A percentile compares a stretch with the other conserved stretches of the same genome.
phyloP scores from a whole-genome alignment of 345 rosid species.

The Aquilaria yunnanensis region DNA sequence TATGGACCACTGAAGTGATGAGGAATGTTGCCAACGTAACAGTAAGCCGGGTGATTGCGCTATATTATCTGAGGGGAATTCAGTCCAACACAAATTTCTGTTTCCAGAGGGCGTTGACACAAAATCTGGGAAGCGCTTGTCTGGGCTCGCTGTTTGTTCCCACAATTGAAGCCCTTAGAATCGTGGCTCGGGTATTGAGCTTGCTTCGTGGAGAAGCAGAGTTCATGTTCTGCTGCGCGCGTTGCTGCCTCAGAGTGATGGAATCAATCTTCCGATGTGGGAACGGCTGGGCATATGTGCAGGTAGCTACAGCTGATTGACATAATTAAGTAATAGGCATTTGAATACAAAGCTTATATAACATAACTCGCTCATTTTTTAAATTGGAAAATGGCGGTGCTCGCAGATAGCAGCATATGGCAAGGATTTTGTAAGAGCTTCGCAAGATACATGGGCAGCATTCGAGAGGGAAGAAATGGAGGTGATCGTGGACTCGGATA shows the following conservation, averaged over 20 bases:
- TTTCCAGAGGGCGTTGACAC: slow-evolving; percentile 84
- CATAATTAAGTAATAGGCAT: no score
- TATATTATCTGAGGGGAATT: slow-evolving; percentile 91
- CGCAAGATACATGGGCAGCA: slow-evolving; percentile 84
- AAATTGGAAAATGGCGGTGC: not conserved
- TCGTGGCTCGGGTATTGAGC: slow-evolving; percentile 75
- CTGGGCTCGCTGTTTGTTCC: slow-evolving; percentile 93
- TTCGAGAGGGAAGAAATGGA: slow-evolving; percentile 57
- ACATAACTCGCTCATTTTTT: no score
- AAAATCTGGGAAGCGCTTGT: slow-evolving; percentile 91
- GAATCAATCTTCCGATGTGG: slow-evolving; percentile 68
- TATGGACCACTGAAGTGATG: slow-evolving; percentile 93
- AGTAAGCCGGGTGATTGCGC: slow-evolving; percentile 67
- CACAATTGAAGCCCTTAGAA: slow-evolving; percentile 77
- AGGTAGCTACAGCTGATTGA: slow-evolving; percentile 38
- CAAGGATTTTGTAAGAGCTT: slow-evolving; percentile 87
- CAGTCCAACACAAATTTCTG: slow-evolving; percentile 77
- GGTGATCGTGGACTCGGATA: slow-evolving; percentile 69
- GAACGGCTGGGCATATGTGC: slow-evolving; percentile 99
- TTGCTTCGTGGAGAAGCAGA: slow-evolving; percentile 97
- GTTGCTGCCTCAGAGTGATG: slow-evolving; percentile 86
- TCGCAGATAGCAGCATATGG: slow-evolving; percentile 88
- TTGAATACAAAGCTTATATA: no score
- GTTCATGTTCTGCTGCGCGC: slow-evolving; percentile 99
- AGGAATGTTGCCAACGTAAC: slow-evolving; percentile 89